Evolutionary conservation across 441 rosid genomes (phyloP), one percentile per base, ranked within the genome.

Genomic region (Melastoma candidum): DNA sequence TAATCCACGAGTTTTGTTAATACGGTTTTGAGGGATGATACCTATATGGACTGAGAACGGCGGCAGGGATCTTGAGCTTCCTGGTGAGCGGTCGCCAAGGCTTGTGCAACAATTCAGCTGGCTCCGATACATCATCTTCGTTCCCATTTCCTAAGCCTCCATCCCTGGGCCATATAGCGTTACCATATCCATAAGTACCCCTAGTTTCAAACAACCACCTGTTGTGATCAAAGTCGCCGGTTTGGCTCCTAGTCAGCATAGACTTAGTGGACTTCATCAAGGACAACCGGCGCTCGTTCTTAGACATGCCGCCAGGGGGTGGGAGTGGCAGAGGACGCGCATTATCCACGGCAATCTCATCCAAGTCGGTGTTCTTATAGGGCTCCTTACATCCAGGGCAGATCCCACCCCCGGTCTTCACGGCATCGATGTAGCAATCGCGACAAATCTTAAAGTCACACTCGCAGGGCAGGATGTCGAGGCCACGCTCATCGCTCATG

Each of bases 41-140:
- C 96, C 96, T 65, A 54, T 88, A 88, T 59, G 97, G 97, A 66
- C 97, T 88, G 63, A 88, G 68, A 61, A 88, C 12, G 56, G 83
- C 95, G 61, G 97, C 97, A 65, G 97, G 95, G 51, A 88, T 88
- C 77, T 85, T 83, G 26, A 88, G 59, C 65, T 88, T 88, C 71
- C 96, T 63, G 22, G 95, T 88, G 50, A 88, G 95, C 11, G 96
- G 96, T 69, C 92, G 75, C 96, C 96, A 88, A 2, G 96, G 95
- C 68, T 86, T 89, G 72, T 36, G 82, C 81, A 89, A 71, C 72
- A 89, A 69, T 54, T 86, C 88, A 44, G 73, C 68, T n/a, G 83
- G 77, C 66, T 86, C 95, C 53, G 46, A 65, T 63, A 64, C 74
- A 4, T 79, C 90, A 51, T 79, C 84, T 59, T 76, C 89, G 29